phyloP scores from a whole-genome alignment of 352 stramenopile genomes.

The Phytophthora lateralis region DNA sequence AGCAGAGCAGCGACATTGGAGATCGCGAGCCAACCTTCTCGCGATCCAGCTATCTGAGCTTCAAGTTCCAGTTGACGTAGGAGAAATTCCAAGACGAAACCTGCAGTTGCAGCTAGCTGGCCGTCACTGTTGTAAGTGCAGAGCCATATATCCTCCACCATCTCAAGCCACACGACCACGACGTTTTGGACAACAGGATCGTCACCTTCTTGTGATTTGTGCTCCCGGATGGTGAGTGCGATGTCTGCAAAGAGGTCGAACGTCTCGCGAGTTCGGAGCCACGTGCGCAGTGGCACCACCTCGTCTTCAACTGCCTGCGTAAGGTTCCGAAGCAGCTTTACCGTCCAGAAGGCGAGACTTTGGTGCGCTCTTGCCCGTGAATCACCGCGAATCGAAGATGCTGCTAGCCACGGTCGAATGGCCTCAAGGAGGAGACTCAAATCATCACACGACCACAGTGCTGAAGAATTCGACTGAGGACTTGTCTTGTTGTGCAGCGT shows the following conservation, averaged over 20 bases:
- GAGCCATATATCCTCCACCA: slow-evolving; percentile 40
- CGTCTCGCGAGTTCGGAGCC: slow-evolving; percentile 19
- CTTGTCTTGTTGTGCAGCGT: slow-evolving; percentile 9
- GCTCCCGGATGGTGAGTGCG: slow-evolving; percentile 9
- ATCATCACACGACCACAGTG: slow-evolving; percentile 21
- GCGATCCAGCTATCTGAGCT: not conserved
- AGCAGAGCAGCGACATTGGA: slow-evolving; percentile 18
- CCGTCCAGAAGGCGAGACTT: slow-evolving; percentile 32
- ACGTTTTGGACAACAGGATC: slow-evolving; percentile 17
- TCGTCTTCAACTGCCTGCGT: slow-evolving; percentile 7
- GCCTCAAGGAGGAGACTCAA: slow-evolving; percentile 14
- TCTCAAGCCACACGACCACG: slow-evolving; percentile 31
- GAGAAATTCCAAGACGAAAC: slow-evolving; percentile 25
- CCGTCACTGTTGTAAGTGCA: slow-evolving; percentile 42
- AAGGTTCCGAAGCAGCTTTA: slow-evolving; percentile 46
- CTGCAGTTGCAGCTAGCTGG: slow-evolving; percentile 20
- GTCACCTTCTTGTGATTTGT: not conserved
- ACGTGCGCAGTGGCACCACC: slow-evolving; percentile 10
- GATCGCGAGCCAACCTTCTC: not conserved
- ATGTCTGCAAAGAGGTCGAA: slow-evolving; percentile 25
- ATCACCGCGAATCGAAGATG: not conserved
- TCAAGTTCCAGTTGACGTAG: slow-evolving; percentile 21
- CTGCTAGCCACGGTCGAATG: slow-evolving; percentile 19
- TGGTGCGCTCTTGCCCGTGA: not conserved
- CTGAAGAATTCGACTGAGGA: slow-evolving; percentile 1